Evolutionary conservation across 805 yeast genomes (phyloP).

Genomic region (Candida golubevii): DNA sequence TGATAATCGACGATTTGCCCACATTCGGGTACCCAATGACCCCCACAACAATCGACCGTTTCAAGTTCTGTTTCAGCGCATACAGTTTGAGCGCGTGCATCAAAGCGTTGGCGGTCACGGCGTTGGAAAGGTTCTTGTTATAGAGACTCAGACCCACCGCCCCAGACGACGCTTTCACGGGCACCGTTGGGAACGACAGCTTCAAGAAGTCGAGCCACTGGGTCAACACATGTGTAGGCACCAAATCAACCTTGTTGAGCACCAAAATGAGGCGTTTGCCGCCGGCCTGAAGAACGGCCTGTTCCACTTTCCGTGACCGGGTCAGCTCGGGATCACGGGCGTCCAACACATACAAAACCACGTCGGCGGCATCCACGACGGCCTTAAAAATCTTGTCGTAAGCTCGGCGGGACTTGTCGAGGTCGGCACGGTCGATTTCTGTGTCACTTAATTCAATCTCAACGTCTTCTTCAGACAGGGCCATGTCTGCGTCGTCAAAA

Average conservation of each 20-base stretch:
- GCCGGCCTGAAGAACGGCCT: constrained; percentile 75
- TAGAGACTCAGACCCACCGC: constrained; percentile 66
- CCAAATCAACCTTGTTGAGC: constrained; percentile 86
- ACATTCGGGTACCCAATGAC: constrained; percentile 97
- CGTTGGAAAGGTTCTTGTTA: constrained; percentile 67
- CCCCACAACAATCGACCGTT: constrained; percentile 88
- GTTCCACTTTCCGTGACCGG: constrained; percentile 86
- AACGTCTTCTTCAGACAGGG: constrained; percentile 34
- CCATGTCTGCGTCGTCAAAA: constrained; percentile 27
- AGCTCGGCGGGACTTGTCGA: constrained; percentile 80
- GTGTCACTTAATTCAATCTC: constrained; percentile 41
- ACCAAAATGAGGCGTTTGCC: constrained; percentile 81
- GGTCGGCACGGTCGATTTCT: constrained; percentile 43
- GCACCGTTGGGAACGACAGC: constrained; percentile 86
- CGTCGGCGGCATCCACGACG: constrained; percentile 90
- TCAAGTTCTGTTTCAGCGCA: constrained; percentile 77
- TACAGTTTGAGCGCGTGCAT: constrained; percentile 80
- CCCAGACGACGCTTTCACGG: constrained; percentile 75
- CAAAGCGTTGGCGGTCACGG: constrained; percentile 68
- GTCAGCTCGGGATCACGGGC: constrained; percentile 97
- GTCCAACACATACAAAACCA: constrained; percentile 87
- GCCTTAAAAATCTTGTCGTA: constrained; percentile 91
- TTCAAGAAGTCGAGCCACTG: constrained; percentile 80
- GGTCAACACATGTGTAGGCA: constrained; percentile 79
- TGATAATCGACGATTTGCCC: constrained; percentile 92